Evolutionary conservation across 306 rosid genomes (phyloP), one percentile per base, ranked within the genome.

Genomic region (Malus sieversii): DNA sequence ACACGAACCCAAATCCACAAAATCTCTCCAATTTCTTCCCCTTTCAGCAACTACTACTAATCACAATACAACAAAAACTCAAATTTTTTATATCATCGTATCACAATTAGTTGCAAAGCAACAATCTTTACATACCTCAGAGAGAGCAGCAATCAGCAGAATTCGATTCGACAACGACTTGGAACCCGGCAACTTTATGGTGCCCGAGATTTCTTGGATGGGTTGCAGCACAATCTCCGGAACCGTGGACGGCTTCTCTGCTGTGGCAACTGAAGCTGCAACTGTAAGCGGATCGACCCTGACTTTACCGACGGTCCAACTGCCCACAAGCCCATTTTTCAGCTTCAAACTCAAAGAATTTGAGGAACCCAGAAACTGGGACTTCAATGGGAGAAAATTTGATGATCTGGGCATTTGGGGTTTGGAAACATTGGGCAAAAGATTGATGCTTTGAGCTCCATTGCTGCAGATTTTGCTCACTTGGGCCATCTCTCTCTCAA

Each of bases 111-210:
- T 30, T 33, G 1, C 68, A 52, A 73, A 80, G 9, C 22, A 63
- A 64, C 58, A 72, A 51, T 59, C 52, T 66, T 80, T 65, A 7
- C 32, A 64, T 89, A 96, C 99, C 99, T 96, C 97, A 64, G 97
- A 92, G 64, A 96, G 99, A 67, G 98, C 99, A 81, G 99, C 97
- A 64, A 96, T 93, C 62, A 96, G 99, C 77, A 96, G 70, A 88
- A 96, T 85, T 76, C 99, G 86, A 82, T 96, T 96, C 4, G 99
- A 96, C 8, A 96, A 82, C 27, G 99, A 96, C 83, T 96, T 96
- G 4, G 99, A 96, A 4, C 98, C 99, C 46, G 99, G 99, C 92
- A 96, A 83, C 35, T 86, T 87, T 51, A 96, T 81, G 75, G 85
- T 79, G 14, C 98, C 99, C 23, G 99, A 88, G 71, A 96, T 92